phyloP scores from a whole-genome alignment of 2,329 filamentous ascomycete genomes.

The Talaromyces albobiverticillius region DNA sequence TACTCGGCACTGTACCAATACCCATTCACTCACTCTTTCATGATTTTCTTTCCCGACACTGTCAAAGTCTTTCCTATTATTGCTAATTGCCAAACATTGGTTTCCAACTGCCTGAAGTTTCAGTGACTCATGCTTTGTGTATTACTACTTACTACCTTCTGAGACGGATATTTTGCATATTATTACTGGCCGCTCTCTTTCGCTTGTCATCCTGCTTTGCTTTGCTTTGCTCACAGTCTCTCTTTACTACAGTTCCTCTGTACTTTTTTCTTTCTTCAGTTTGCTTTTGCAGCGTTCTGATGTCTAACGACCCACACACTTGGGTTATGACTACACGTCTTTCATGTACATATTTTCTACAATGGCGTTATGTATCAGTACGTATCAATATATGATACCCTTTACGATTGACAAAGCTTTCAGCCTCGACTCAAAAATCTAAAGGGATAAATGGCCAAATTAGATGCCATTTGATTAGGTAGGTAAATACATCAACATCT shows the following conservation, averaged over 20 bases:
- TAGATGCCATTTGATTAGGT: not conserved
- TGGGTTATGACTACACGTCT: slow-evolving; percentile 5
- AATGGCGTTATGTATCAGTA: slow-evolving; percentile 1
- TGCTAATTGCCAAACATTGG: not conserved
- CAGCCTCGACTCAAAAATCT: not conserved
- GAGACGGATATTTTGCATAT: not conserved
- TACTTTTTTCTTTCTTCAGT: not conserved
- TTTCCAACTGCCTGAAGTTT: not conserved
- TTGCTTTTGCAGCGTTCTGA: not conserved
- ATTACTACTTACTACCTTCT: not conserved
- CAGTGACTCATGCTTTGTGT: not conserved
- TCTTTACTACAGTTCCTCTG: not conserved
- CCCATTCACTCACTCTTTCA: not conserved
- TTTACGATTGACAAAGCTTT: not conserved
- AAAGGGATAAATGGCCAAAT: not conserved
- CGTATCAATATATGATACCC: slow-evolving; percentile 5
- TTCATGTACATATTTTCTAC: slow-evolving; percentile 3
- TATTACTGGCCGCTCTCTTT: not conserved
- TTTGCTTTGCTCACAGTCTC: not conserved
- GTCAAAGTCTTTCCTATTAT: not conserved
- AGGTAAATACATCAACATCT: not conserved
- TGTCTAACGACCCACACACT: not conserved
- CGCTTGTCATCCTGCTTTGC: not conserved
- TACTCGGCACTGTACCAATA: slow-evolving; percentile 8
- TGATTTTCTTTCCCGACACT: slow-evolving; percentile 1